phyloP scores from a whole-genome alignment of 2,329 filamentous ascomycete genomes.

The Cercospora nicotianae region DNA sequence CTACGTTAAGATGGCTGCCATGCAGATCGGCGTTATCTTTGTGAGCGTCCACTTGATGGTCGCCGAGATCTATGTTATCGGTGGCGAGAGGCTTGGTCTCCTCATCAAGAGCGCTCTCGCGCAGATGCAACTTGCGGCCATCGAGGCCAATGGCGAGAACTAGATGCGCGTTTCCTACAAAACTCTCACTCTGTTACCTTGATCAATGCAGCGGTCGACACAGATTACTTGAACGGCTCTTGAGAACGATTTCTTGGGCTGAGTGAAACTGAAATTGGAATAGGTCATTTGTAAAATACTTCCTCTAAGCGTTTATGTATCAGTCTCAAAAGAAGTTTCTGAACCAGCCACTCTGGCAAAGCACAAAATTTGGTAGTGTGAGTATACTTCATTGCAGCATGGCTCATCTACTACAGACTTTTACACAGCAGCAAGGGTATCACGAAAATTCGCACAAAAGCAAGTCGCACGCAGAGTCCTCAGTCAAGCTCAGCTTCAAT shows the following conservation, averaged over 20 bases:
- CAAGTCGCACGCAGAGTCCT: background rate
- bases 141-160: slow-evolving; percentile 26
- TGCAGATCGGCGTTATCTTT: slow-evolving; percentile 42
- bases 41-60: slow-evolving; percentile 31
- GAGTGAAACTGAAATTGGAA: background rate
- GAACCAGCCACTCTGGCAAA: background rate
- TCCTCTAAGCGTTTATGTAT: background rate
- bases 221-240: background rate
- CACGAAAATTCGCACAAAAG: background rate
- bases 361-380: background rate
- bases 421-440: background rate
- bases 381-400: background rate
- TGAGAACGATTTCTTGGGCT: background rate
- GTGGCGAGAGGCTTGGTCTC: slow-evolving; percentile 32
- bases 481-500: slow-evolving; percentile 13
- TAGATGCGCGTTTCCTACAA: background rate
- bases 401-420: background rate
- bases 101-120: slow-evolving; percentile 32
- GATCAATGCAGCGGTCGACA: background rate
- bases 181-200: background rate
- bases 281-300: background rate
- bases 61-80: slow-evolving; percentile 35
- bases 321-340: background rate
- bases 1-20: slow-evolving; percentile 67
- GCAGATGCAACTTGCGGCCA: slow-evolving; percentile 31